Evolutionary conservation across 495 filamentous ascomycete species (phyloP), one percentile per base, ranked within the genome.

Genomic region (Cercophora scortea): DNA sequence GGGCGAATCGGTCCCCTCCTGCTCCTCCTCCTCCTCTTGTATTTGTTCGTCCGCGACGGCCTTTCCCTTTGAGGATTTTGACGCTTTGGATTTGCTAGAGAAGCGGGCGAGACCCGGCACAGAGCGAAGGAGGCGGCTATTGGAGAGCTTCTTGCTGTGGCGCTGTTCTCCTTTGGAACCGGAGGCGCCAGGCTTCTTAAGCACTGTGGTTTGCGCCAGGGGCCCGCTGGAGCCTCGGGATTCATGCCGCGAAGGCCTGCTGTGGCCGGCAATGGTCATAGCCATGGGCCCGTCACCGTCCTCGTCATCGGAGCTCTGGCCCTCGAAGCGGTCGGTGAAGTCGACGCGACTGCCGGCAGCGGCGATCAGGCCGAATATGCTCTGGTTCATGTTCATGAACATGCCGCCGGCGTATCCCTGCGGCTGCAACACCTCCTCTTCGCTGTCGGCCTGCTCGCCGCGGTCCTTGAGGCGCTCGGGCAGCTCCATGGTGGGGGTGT

Each of bases 301-400:
- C 8, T 81, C 84, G 13, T 90, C 90, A 53, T 92, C 91, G 51
- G 88, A 91, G 34, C 82, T 86, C 40, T 81, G 80, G 32, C 83
- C 85, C 56, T 93, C 87, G 63, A 95, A 93, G 35, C 87, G 79
- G 48, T 85, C 78, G 64, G 85, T 82, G 63, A 92, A 88, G 63
- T 92, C 85, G 17, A 84, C 83, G 45, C 80, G 80, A 49, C 87
- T 88, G 6, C 89, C 89, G 39, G 89, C 90, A n/a, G 89, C 87
- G 13, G 91, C 88, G 54, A 98, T 91, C 69, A 98, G 79, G 48
- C 89, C 90, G 68, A 96, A 95, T 47, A 98, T 79, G 46, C 88
- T 92, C 71, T 96, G 91, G 68, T 96, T 92, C 87, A 95, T 88
- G 57, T 88, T 87, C 74, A 76, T 74, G 43, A 73, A 71, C 62